Base-by-base conservation (phyloP, 1,284 basidiomycete genomes). In the Pseudozyma pruni region DNA sequence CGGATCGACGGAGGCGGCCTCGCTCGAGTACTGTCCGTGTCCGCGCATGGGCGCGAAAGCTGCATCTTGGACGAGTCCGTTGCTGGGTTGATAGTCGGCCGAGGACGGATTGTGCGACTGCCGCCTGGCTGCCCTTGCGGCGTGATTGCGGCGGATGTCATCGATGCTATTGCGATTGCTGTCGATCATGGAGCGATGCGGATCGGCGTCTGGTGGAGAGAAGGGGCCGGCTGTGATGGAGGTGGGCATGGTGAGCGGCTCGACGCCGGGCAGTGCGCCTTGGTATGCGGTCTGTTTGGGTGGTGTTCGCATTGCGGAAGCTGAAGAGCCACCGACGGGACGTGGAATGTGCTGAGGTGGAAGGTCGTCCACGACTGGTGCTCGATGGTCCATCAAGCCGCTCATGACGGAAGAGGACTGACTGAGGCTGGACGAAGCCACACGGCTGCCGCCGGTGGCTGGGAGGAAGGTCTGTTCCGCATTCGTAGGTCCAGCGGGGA, bases 101-200 rank as follows among this genome's bases (percentile, higher is more conserved):
- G 47, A 9, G 22, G 54, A 52, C 17, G 60, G 49, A 25, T 52
- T 56, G 49, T 57, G 38, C 11, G 60, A 59, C 39, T 58, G 56
- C 13, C 55, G 62, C 39, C 48, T 43, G 2, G 60, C 75, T 29
- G 75, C 64, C 44, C 75, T 55, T 11, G 71, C 70, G 16, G 75
- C 75, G 33, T 77, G 75, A 27, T 74, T 74, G 51, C 75, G 57
- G 20, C 74, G 64, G 39, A 77, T 77, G 47, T 75, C 75, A 40
- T 77, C 75, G 54, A 77, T 77, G 49, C 67, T 71, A 41, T 56
- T 64, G 44, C 75, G 73, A 35, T 77, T 75, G 67, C 67, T 74
- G 42, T 77, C 74, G 33, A 68, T 69, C 68, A 77, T 54, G 32
- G 74, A 58, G 14, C 70, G 71, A 16, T 57, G 58, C 14, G 75